Evolutionary conservation across 2,329 filamentous ascomycete species (phyloP), one percentile per base, ranked within the genome.

Genomic region (Xylariales sp.): DNA sequence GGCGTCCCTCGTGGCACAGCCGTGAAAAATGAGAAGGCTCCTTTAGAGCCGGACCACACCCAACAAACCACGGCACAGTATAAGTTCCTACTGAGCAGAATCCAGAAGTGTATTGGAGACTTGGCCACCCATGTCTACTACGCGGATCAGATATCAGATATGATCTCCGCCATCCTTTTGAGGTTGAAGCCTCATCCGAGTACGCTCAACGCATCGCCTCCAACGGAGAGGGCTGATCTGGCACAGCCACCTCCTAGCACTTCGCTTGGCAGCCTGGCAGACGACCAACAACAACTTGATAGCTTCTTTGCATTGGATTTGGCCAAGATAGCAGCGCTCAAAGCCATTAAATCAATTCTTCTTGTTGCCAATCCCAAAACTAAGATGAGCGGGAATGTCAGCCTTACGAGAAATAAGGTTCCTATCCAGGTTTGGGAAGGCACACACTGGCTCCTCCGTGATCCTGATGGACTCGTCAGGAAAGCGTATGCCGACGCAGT

Each of bases 41-140:
- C 51, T 41, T 46, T 60, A 9, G 44, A 47, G 12, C 35, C 51
- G 28, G 49, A 56, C 14, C 60, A 63, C 15, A 58, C 64, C 42
- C 68, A 71, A 38, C 49, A 64, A 20, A 60, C 66, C 10, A 59
- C 65, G 20, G 60, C 72, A 5, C 75, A 84, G 43, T 75, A 82
- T 37, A 73, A 74, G 47, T 75, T 82, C 50, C 71, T 96, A 12
- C 67, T 95, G 20, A 63, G 70, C 24, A 78, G 82, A 22, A 74
- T 97, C 12, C 84, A 93, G 59, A 74, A 78, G 51, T 95, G 88
- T 63, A 89, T 96, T 46, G 88, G 88, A n/a, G 81, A 90, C 58
- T 70, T 98, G 20, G 89, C 90, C 3, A 95, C 88, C 1, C 93
- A 98, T 57, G 83, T 96, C 22, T 98, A 98, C 68, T 98, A 98